These are phyloP conservation scores for Cladosporium cucumerinum DNA, from an alignment of 2,329 filamentous ascomycete species.

Conservation along the genomic window DNA sequence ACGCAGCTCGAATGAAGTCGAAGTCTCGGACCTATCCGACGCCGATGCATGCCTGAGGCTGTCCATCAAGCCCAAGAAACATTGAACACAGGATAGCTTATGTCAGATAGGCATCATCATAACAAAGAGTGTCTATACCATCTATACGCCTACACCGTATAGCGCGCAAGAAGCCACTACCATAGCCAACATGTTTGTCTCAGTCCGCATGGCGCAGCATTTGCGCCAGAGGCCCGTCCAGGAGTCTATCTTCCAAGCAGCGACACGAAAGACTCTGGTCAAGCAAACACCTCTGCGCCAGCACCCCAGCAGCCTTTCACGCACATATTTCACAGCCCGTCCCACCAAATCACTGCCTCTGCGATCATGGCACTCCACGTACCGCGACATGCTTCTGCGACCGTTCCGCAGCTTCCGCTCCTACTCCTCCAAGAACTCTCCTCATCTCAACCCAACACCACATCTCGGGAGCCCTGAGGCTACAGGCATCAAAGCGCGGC, in stretches of 20 bases:
- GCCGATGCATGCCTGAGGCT: background rate
- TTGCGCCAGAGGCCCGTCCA: constrained; percentile 14
- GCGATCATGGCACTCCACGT: constrained; percentile 13
- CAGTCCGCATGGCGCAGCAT: constrained; percentile 8
- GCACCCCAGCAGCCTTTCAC: constrained; percentile 1
- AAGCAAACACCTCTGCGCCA: constrained; percentile 14
- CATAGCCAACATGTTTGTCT: constrained; percentile 8
- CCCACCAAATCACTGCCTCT: background rate
- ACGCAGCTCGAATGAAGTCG: background rate
- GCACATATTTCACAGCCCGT: constrained; percentile 14
- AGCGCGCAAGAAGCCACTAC: background rate
- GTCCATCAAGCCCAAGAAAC: background rate
- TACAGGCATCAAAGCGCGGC: constrained; percentile 54
- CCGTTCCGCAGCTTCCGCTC: constrained; percentile 32
- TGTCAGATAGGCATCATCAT: constrained; percentile 1
- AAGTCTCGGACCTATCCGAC: background rate
- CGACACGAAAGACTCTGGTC: constrained; percentile 6
- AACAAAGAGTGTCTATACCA: background rate
- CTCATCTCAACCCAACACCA: constrained; percentile 34
- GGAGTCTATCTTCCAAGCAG: constrained; percentile 11
- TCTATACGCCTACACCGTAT: background rate
- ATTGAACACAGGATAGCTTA: background rate
- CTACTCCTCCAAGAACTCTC: constrained; percentile 25
- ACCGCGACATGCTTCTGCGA: constrained; percentile 18
- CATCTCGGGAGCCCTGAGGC: constrained; percentile 29